Evolutionary conservation across 441 rosid species (phyloP).

Genomic region (Syzygium syzygioides): DNA sequence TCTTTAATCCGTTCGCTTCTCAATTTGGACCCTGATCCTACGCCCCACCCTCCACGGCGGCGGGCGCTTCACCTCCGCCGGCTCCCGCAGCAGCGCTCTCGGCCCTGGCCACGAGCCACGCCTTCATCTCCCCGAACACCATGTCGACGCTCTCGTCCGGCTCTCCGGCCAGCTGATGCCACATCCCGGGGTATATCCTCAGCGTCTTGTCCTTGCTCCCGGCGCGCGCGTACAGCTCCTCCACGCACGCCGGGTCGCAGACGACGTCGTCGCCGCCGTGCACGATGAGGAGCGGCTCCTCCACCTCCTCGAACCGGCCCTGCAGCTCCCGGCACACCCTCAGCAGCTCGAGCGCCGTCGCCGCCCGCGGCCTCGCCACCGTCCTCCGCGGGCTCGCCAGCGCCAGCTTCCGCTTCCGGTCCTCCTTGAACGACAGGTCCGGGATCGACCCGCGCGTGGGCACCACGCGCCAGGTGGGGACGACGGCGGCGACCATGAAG

Average conservation of each 20-base stretch:
- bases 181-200: constrained; percentile 61
- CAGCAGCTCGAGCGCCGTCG: constrained; percentile 70
- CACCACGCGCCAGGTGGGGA: constrained; percentile 83
- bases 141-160: constrained; percentile 57
- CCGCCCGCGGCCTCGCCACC: constrained; percentile 70
- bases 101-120: constrained; percentile 56
- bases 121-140: constrained; percentile 60
- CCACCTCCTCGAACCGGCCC: constrained; percentile 74
- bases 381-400: constrained; percentile 55
- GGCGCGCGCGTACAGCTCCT: constrained; percentile 68
- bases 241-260: constrained; percentile 66
- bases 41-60: constrained; percentile 9
- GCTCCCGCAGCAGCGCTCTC: neutral
- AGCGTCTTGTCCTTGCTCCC: constrained; percentile 68
- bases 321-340: constrained; percentile 69
- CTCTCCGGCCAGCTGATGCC: constrained; percentile 89
- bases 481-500: constrained; percentile 42
- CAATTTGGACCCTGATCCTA: neutral
- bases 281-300: constrained; percentile 58
- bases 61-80: neutral
- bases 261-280: constrained; percentile 77
- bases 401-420: constrained; percentile 76
- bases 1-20: neutral
- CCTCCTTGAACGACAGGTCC: constrained; percentile 64
- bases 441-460: constrained; percentile 83